Evolutionary conservation across 352 stramenopile species (phyloP).

Genomic region (Globisporangium canariense): DNA sequence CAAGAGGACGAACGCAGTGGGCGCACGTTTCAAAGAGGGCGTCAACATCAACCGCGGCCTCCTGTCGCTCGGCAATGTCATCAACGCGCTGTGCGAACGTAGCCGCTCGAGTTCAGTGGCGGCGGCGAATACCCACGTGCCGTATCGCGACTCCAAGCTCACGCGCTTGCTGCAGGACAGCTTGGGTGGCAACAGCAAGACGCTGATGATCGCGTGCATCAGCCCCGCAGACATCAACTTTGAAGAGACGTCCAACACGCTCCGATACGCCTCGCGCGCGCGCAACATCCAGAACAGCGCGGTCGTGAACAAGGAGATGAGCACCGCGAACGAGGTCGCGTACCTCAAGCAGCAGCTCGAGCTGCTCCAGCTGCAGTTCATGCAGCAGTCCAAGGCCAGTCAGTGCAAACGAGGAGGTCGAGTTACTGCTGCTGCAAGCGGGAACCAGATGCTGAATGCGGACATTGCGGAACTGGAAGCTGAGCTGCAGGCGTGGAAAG

Average conservation of each 20-base stretch:
- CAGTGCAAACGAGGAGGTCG: background rate
- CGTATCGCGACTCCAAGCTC: slow-evolving; percentile 91
- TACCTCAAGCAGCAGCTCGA: slow-evolving; percentile 71
- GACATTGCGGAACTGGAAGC: slow-evolving; percentile 1
- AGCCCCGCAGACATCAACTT: slow-evolving; percentile 81
- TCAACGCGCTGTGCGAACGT: slow-evolving; percentile 88
- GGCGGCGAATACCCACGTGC: slow-evolving; percentile 40
- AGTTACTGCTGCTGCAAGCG: background rate
- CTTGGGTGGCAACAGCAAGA: slow-evolving; percentile 90
- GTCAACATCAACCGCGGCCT: slow-evolving; percentile 94
- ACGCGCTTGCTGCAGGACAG: slow-evolving; percentile 88
- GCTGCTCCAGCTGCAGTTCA: slow-evolving; percentile 55
- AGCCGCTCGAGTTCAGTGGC: slow-evolving; percentile 41
- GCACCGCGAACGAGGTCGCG: slow-evolving; percentile 72
- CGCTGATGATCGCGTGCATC: slow-evolving; percentile 86
- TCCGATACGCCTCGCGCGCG: slow-evolving; percentile 93
- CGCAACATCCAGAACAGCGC: slow-evolving; percentile 99
- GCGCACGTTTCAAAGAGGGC: slow-evolving; percentile 89
- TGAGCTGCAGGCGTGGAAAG: slow-evolving; percentile 27
- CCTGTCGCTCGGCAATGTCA: slow-evolving; percentile 94
- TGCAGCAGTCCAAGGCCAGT: slow-evolving; percentile 30
- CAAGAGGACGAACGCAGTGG: slow-evolving; percentile 85
- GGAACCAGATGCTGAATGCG: background rate
- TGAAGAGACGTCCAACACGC: slow-evolving; percentile 95
- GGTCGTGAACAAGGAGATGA: slow-evolving; percentile 95